phyloP scores from a whole-genome alignment of 2,329 filamentous ascomycete species.

The Stemphylium lycopersici region DNA sequence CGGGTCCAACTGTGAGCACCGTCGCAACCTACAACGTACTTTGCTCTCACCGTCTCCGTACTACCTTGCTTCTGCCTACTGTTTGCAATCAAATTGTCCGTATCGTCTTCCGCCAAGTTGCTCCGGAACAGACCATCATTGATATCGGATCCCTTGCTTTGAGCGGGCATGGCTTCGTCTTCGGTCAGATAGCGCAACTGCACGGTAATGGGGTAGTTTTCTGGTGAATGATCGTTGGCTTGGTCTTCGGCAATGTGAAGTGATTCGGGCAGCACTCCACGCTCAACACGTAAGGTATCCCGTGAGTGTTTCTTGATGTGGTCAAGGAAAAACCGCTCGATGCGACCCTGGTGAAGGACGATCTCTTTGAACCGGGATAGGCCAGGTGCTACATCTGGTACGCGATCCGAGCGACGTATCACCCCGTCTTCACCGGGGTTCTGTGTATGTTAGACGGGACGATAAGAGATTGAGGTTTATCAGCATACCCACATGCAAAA shows the following conservation, averaged over 20 bases:
- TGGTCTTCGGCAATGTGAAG: conserved; percentile 61
- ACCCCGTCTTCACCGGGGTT: conserved; percentile 66
- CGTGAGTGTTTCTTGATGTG: conserved; percentile 62
- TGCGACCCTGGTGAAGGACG: conserved; percentile 73
- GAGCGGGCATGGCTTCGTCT: conserved; percentile 61
- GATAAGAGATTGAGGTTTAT: background rate
- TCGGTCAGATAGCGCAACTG: conserved; percentile 63
- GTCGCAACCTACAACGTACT: conserved; percentile 72
- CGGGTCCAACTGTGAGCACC: conserved; percentile 72
- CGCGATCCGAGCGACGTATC: conserved; percentile 64
- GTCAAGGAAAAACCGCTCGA: conserved; percentile 71
- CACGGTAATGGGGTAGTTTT: conserved; percentile 66
- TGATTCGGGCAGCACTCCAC: conserved; percentile 63
- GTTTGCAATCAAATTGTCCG: conserved; percentile 57
- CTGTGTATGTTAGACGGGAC: conserved; percentile 31
- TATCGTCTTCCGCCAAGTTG: conserved; percentile 64
- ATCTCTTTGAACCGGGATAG: conserved; percentile 69
- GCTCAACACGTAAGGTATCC: conserved; percentile 60
- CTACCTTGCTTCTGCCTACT: conserved; percentile 45
- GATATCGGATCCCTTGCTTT: conserved; percentile 44
- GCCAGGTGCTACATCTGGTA: conserved; percentile 67
- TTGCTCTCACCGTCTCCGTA: conserved; percentile 58
- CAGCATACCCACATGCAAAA: conserved; percentile 49
- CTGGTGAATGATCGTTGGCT: conserved; percentile 53
- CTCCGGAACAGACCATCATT: conserved; percentile 65